These are phyloP conservation scores for Exophiala bonariae DNA, from an alignment of 2,329 filamentous ascomycete species.

Conservation along the genomic window DNA sequence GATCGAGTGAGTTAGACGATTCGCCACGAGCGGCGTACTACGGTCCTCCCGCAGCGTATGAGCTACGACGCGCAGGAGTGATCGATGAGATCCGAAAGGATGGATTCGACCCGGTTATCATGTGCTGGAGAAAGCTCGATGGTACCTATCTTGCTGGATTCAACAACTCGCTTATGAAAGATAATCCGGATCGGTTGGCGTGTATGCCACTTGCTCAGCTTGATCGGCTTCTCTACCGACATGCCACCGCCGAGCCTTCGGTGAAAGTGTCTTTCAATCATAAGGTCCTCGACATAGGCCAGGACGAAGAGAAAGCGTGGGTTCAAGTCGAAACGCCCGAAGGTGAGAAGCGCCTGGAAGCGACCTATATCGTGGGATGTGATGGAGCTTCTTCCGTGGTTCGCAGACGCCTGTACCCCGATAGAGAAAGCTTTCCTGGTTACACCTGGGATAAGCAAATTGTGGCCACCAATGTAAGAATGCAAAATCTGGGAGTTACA, in stretches of 20 bases:
- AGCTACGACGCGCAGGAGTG: slow-evolving; percentile 59
- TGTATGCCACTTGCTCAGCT: slow-evolving; percentile 47
- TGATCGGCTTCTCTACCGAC: slow-evolving; percentile 41
- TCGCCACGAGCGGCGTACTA: slow-evolving; percentile 66
- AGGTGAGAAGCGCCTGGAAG: slow-evolving; percentile 33
- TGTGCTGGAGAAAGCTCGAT: slow-evolving; percentile 48
- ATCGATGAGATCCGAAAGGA: slow-evolving; percentile 50
- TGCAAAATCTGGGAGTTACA: too few species aligned
- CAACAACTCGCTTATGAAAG: slow-evolving; percentile 15
- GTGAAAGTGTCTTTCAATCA: slow-evolving; percentile 48
- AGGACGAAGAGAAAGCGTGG: slow-evolving; percentile 24
- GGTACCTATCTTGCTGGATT: slow-evolving; percentile 35
- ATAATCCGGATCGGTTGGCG: slow-evolving; percentile 40
- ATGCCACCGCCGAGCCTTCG: slow-evolving; percentile 36
- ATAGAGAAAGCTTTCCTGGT: slow-evolving; percentile 22
- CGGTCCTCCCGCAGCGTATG: slow-evolving; percentile 58
- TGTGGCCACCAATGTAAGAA: slow-evolving; percentile 25
- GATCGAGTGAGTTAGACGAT: slow-evolving; percentile 54
- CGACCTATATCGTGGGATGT: slow-evolving; percentile 45
- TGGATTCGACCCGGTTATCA: slow-evolving; percentile 43
- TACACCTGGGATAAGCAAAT: slow-evolving; percentile 27
- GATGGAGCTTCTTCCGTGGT: slow-evolving; percentile 32
- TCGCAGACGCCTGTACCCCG: slow-evolving; percentile 26
- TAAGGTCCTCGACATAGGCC: slow-evolving; percentile 29
- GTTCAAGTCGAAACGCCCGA: slow-evolving; percentile 22